Evolutionary conservation across 164 flowering plant genomes (phyloP), one percentile per base, ranked within the genome.

Genomic region (Tinospora cordifolia): DNA sequence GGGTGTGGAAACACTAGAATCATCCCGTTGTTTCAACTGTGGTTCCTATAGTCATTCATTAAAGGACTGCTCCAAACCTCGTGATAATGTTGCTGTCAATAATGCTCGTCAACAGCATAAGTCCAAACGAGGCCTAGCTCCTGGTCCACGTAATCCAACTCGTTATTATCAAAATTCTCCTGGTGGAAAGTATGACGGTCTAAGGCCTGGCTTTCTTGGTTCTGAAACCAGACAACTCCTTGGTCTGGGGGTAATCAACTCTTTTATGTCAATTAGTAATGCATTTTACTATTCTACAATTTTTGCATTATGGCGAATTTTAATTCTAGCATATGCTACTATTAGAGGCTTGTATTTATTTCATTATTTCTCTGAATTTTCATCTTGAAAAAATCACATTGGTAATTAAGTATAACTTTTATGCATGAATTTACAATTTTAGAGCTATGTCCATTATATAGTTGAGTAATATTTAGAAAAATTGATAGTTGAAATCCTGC

Each of bases 11-110:
- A 77, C 83, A 26, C 30, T 77, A 54, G 90, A 87, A 73, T 84
- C 85, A 46, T 75, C 90, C 63, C 93, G 99, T 26, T 95, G 98
- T 77, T 95, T 95, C 82, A 95, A 95, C 73, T 95, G 99, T 79
- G 83, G 89, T 76, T 87, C 98, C 13, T 95, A 92, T 69, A 90
- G 69, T 78, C 99, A 95, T 84, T 77, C 99, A n/a, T 58, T 95
- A 74, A 95, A 83, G 81, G 94, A 90, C 57, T 95, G 99, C 72
- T 86, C 88, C 66, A 92, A 86, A 81, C 99, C 98, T 66, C 97
- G 92, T 72, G 88, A 95, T 63, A 86, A 82, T 76, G 86, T 30
- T 80, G 97, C 97, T 65, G 91, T 95, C 62, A 90, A 79, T 78
- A 87, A 76, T 86, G 97, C 99, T 60, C 87, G 98, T 39, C 86